Evolutionary conservation across 2,329 filamentous ascomycete genomes (phyloP), one percentile per base, ranked within the genome.

Genomic region (Furcasterigmium furcatum): DNA sequence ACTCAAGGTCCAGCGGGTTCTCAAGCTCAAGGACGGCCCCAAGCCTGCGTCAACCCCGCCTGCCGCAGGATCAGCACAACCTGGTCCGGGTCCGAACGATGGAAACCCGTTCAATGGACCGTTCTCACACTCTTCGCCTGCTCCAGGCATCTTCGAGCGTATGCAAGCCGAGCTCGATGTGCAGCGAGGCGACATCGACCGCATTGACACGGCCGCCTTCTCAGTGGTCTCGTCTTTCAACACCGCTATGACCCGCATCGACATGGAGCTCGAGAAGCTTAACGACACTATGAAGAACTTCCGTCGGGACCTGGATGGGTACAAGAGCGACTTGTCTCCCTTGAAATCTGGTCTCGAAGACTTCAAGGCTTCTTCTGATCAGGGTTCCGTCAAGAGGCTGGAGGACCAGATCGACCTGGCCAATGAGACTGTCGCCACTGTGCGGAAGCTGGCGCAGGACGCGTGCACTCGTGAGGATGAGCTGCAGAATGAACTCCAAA

Each of bases 151-250:
- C 30, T 34, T 41, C 10, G 40, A 41, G 29, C 54, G 55, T n/a
- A 52, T 69, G n/a, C 59, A 65, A 29, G 48, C 56, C 19, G 54
- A 67, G 22, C 43, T 72, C 5, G 57, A 64, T 29, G 46, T 50
- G 4, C 66, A 70, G 39, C 52, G 57, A 30, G 58, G 60, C 32
- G 58, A 66, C 16, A 65, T 70, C 46, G 56, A 62, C 8, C 61
- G 59, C 25, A 62, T 72, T 36, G 64, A 67, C 45, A 61, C 52
- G 20, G 59, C 64, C 7, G 67, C 66, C 2, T 60, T 58, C 46
- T 64, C 66, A 34, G 58, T 68, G 35, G 58, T 67, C 12, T 60
- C 66, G 8, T 58, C 61, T 2, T 63, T 71, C 40, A 62, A 69
- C 18, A 58, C 58, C 12, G 56, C 60, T 20, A 55, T 70, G 9